A percentile compares a stretch with the other conserved stretches of the same genome.
These are phyloP conservation scores for Erigeron canadensis DNA, from an alignment of 129 eudicot species.

Conservation along the genomic window DNA sequence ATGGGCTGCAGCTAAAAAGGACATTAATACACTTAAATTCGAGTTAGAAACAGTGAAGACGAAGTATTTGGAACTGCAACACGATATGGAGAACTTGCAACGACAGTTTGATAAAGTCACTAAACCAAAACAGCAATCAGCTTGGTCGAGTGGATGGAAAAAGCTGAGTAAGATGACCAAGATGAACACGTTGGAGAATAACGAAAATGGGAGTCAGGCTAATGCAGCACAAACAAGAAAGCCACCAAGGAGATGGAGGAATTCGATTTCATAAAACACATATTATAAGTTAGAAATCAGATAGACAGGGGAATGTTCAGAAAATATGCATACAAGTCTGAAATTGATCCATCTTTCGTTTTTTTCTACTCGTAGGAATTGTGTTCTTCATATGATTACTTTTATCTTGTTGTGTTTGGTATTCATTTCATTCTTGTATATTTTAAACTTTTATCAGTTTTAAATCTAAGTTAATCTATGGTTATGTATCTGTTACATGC, in stretches of 20 bases:
- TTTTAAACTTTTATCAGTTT: neutral
- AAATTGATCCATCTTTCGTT: neutral
- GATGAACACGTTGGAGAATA: slow-evolving; percentile 47
- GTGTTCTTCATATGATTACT: no score
- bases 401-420: neutral
- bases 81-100: slow-evolving; percentile 84
- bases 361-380: no score
- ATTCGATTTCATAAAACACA: slow-evolving; percentile 62
- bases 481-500: no score
- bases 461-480: neutral
- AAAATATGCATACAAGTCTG: neutral
- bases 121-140: slow-evolving; percentile 69
- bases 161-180: slow-evolving; percentile 73
- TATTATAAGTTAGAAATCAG: neutral
- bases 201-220: slow-evolving; percentile 49
- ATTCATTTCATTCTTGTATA: slow-evolving; percentile 9
- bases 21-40: slow-evolving; percentile 84
- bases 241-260: slow-evolving; percentile 93
- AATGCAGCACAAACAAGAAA: slow-evolving; percentile 57
- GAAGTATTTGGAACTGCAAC: slow-evolving; percentile 77
- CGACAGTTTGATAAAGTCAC: slow-evolving; percentile 67
- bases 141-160: slow-evolving; percentile 95
- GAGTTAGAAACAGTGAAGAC: slow-evolving; percentile 78
- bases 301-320: neutral
- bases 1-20: slow-evolving; percentile 91